Conservation (phyloP, 345 rosid genomes). For the Lenwebbia sp. region DNA sequence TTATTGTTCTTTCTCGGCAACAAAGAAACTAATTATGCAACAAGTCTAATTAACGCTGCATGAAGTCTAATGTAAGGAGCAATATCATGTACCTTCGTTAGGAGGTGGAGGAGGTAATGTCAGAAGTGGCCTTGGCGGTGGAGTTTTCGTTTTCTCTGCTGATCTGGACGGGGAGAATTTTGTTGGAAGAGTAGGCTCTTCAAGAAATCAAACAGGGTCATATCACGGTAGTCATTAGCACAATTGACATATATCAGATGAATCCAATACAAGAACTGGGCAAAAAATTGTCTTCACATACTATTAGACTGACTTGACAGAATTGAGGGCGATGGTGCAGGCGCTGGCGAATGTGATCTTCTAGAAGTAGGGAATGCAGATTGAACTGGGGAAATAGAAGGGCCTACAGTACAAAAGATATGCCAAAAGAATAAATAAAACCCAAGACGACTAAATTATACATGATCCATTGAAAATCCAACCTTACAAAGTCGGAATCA, state of each 20-base stretch:
- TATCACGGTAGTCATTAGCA: neutral
- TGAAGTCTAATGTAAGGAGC: neutral
- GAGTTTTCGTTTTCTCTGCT: slow-evolving; percentile 27
- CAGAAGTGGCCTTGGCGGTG: slow-evolving; percentile 27
- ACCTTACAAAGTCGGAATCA: slow-evolving; percentile 10
- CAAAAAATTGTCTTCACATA: slow-evolving; percentile 1
- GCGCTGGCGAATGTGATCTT: slow-evolving; percentile 20
- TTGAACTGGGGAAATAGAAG: slow-evolving; percentile 15
- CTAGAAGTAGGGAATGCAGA: slow-evolving; percentile 12
- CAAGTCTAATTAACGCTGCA: neutral
- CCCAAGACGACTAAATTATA: neutral
- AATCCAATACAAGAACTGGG: neutral
- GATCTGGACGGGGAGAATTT: slow-evolving; percentile 26
- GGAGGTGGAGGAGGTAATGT: slow-evolving; percentile 64
- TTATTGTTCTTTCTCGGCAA: neutral
- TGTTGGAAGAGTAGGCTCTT: slow-evolving; percentile 30
- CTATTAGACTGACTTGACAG: slow-evolving; percentile 9
- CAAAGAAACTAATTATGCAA: neutral
- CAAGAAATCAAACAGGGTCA: slow-evolving; percentile 2
- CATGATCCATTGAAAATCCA: neutral
- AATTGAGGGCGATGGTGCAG: slow-evolving; percentile 18
- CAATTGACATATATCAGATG: neutral
- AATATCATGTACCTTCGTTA: slow-evolving; percentile 24
- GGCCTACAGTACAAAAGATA: slow-evolving; percentile 12
- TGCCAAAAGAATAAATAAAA: neutral